phyloP scores from a whole-genome alignment of 2,329 filamentous ascomycete genomes.

The Botryotinia convoluta region DNA sequence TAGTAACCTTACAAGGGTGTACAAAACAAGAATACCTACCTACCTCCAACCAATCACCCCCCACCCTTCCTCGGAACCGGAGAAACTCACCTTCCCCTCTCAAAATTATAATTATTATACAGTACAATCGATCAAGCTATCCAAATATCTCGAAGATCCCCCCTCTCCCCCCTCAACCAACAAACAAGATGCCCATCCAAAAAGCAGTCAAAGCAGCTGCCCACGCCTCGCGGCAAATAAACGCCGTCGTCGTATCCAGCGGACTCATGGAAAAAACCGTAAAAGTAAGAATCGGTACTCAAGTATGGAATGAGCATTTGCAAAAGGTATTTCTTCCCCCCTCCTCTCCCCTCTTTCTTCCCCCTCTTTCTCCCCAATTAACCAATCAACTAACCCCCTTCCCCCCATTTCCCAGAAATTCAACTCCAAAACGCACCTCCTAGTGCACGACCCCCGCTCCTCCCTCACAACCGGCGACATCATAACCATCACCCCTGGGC shows the following conservation, averaged over 20 bases:
- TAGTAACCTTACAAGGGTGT: too few species aligned
- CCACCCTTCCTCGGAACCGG: neutral
- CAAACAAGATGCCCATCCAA: constrained; percentile 1
- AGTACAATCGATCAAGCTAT: neutral
- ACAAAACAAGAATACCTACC: too few species aligned
- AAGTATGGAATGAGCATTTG: constrained; percentile 69
- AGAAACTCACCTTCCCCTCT: constrained; percentile 5
- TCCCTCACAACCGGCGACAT: constrained; percentile 74
- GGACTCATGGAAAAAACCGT: constrained; percentile 77
- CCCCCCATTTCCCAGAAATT: constrained; percentile 53
- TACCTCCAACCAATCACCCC: too few species aligned
- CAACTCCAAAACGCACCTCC: constrained; percentile 59
- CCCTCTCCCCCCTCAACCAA: too few species aligned
- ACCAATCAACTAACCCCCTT: neutral
- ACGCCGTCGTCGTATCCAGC: constrained; percentile 67
- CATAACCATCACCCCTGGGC: constrained; percentile 65
- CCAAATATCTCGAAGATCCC: neutral
- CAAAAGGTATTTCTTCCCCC: constrained; percentile 57
- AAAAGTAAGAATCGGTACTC: constrained; percentile 69
- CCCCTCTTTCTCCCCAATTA: neutral
- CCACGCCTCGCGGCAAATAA: constrained; percentile 23
- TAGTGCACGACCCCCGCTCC: constrained; percentile 76
- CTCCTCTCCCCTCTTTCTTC: too few species aligned
- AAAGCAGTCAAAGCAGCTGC: neutral
- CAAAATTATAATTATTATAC: neutral